Base-by-base conservation (phyloP, 2,329 filamentous ascomycete species). In the Xylariaceae sp. region DNA sequence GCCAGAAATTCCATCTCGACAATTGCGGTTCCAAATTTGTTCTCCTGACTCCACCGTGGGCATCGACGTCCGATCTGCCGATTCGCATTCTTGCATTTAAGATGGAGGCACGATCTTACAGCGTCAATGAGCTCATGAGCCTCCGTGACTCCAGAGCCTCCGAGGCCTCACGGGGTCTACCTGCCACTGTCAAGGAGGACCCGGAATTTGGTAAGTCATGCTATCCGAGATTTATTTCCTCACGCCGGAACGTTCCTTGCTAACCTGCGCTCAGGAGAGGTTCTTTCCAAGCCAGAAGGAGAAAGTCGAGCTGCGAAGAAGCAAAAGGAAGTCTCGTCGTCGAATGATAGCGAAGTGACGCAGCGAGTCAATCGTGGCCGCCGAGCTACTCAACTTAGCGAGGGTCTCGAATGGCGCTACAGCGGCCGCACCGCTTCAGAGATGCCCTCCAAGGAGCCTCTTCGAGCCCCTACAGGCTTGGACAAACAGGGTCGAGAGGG, bases 401-500 rank as follows among this genome's bases (percentile, higher is more conserved):
- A 63, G 51, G 65, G 69, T 47, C 61, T 67, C 53, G 68, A 74
- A 60, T 75, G 77, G 75, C 73, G 74, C 61, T 82, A 80, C 60
- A 73, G 75, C 44, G 76, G 79, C 53, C 73, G 81, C 56, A 75
- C 72, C 53, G 75, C 75, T 15, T 75, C 75, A 1, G 77, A 82
- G 62, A 66, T 75, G n/a, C 66, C 70, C 15, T 71, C 72, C 49
- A 73, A 69, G 48, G 80, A 80, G 51, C 82, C 82, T 5, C 73
- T 84, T 41, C 73, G 80, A 54, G 83, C 83, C 18, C 84, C 84
- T 9, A 71, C 77, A 17, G 81, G 78, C 7, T 71, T 81, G 39
- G 73, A 71, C 44, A 80, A 82, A 30, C 84, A 87, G 69, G 80
- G 82, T 65, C 80, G 79, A 39, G 83, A 87, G 69, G 85, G 85